Evolutionary conservation across 2,329 filamentous ascomycete genomes (phyloP).

Genomic region (Hypoxylon sp.): DNA sequence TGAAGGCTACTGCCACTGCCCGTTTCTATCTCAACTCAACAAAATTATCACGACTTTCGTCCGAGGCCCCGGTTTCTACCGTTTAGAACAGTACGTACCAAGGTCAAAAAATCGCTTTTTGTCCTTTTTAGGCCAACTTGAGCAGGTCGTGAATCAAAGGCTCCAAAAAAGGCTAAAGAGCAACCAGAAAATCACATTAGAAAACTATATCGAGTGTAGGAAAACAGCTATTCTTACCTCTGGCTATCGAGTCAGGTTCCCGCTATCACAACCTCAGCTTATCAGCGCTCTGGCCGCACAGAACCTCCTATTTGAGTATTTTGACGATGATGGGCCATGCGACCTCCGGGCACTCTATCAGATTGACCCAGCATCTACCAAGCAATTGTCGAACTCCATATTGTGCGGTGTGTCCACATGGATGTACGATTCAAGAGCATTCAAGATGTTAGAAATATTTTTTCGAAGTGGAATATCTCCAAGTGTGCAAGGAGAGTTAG

Average conservation of each 20-base stretch:
- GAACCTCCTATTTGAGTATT: slow-evolving; percentile 13
- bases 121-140: slow-evolving; percentile 5
- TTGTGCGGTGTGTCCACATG: background rate
- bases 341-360: slow-evolving; percentile 6
- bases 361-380: background rate
- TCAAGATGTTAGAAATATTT: slow-evolving; percentile 14
- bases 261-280: slow-evolving; percentile 2
- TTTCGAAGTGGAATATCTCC: slow-evolving; percentile 24
- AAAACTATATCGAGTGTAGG: background rate
- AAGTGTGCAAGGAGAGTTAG: background rate
- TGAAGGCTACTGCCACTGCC: too few species aligned
- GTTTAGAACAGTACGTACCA: too few species aligned
- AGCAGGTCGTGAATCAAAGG: background rate
- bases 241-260: background rate
- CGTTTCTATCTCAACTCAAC: background rate
- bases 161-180: background rate
- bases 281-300: slow-evolving; percentile 1
- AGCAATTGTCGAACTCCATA: background rate
- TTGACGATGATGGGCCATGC: slow-evolving; percentile 7
- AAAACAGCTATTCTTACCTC: background rate
- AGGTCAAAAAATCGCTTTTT: slow-evolving; percentile 4
- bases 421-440: background rate
- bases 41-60: background rate
- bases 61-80: background rate
- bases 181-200: background rate